Evolutionary conservation across 164 flowering plant species (phyloP), one percentile per base, ranked within the genome.

Genomic region (Vitis rotundifolia): DNA sequence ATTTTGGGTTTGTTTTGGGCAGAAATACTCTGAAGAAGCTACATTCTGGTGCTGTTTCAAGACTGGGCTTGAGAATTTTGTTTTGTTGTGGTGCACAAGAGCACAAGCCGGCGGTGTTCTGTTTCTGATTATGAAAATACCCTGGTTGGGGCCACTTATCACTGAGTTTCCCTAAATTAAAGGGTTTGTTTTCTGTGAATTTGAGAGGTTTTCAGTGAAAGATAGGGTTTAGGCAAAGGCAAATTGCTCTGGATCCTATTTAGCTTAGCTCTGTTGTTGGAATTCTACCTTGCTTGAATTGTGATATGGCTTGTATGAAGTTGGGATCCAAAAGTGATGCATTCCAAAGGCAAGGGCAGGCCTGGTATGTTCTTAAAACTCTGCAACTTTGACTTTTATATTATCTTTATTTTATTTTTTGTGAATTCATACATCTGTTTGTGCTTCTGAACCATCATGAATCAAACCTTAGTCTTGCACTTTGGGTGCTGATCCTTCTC

Each of bases 281-380:
- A 71, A 26, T 50, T 67, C 47, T 44, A 19, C 12, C 19, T 63
- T 31, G 52, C 26, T 44, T 65, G 28, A 18, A 15, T 54, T 66
- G 47, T 22, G 64, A 73, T 74, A 93, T 93, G 97, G 91, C 97
- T 75, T 89, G 95, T 75, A 77, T 91, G 92, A 93, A 93, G 79
- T 70, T 93, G 82, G 98, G 98, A 75, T 94, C 98, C 63, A 94
- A 94, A 72, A 70, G 71, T 48, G 98, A 91, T 84, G 91, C 92
- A 31, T 94, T 94, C 64, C 93, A 88, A 60, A 73, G 88, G 70
- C 86, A 86, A 82, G 98, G 97, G 61, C 97, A 94, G 78, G 93
- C 98, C 48, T 94, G 98, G 98, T 94, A 84, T 63, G 84, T 70
- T 58, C 56, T 50, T 57, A 3, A 5, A 31, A 55, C 52, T 56